Percentiles rank a stretch among this genome's conserved stretches.
Evolutionary conservation across 306 rosid species (phyloP).

Genomic region (Echinosophora koreensis): DNA sequence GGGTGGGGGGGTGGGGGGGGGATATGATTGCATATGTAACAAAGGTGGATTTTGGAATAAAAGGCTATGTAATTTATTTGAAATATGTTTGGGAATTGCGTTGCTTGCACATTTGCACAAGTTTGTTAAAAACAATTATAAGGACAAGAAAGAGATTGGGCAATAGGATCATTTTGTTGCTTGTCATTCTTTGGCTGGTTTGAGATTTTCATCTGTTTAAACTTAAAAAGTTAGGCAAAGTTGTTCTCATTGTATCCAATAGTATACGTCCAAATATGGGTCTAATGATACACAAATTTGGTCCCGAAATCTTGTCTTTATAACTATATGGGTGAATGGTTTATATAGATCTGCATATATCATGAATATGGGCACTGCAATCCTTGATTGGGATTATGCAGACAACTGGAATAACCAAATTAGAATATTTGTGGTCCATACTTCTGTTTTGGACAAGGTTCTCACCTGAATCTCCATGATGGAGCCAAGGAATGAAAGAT

Average conservation of each 20-base stretch:
- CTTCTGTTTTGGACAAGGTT: conserved; percentile 43
- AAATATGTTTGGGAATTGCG: conserved; percentile 20
- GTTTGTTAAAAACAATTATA: conserved; percentile 47
- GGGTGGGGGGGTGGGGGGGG: conserved; percentile 4
- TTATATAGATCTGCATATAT: conserved; percentile 35
- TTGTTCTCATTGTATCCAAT: conserved; percentile 33
- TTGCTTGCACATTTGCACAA: conserved; percentile 42
- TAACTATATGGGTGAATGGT: conserved; percentile 10
- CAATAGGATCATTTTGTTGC: conserved; percentile 28
- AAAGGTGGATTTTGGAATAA: conserved; percentile 26
- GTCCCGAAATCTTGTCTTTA: conserved; percentile 49
- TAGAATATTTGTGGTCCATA: conserved; percentile 62
- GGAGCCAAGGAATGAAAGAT: conserved; percentile 51
- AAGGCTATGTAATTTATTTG: conserved; percentile 6
- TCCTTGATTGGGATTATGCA: conserved; percentile 51
- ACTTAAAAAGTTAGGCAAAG: conserved; percentile 26
- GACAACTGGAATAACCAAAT: conserved; percentile 44
- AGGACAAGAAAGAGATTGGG: conserved; percentile 36
- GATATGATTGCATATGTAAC: conserved; percentile 16
- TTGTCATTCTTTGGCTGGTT: conserved; percentile 43
- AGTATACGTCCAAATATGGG: conserved; percentile 44
- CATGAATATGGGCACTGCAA: conserved; percentile 32
- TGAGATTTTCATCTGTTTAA: conserved; percentile 37
- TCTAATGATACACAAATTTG: conserved; percentile 50
- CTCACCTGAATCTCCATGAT: conserved; percentile 61